A percentile compares a stretch with the other conserved stretches of the same genome.
Evolutionary conservation across 2,329 filamentous ascomycete species (phyloP).

Genomic region (Aspergillus brunneoviolaceus): DNA sequence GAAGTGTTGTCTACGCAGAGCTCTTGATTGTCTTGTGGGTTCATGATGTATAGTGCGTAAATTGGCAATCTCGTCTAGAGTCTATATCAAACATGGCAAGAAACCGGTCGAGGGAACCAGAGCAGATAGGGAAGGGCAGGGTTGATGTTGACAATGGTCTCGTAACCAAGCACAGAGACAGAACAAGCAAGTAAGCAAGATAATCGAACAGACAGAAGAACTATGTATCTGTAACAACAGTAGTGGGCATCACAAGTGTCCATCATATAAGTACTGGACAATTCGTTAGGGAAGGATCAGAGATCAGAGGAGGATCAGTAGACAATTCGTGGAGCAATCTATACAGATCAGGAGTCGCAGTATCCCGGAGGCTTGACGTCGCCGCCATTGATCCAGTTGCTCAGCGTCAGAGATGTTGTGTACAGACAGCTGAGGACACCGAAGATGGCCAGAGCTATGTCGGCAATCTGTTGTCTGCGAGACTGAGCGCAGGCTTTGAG

Average conservation of each 20-base stretch:
- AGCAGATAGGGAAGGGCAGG: background rate
- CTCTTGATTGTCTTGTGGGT: background rate
- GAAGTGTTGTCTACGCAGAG: no score
- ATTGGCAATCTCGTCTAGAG: conserved; percentile 7
- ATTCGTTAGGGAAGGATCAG: background rate
- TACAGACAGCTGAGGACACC: conserved; percentile 87
- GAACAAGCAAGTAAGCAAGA: background rate
- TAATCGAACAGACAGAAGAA: conserved; percentile 2
- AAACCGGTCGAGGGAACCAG: background rate
- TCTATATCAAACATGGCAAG: background rate
- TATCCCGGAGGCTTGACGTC: conserved; percentile 59
- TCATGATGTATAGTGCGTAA: background rate
- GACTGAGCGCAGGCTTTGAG: conserved; percentile 74
- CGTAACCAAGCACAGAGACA: background rate
- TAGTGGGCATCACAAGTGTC: conserved; percentile 9
- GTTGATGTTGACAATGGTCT: background rate
- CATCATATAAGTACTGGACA: conserved; percentile 11
- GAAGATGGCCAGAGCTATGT: conserved; percentile 76
- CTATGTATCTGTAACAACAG: conserved; percentile 3
- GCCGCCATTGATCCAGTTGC: conserved; percentile 73
- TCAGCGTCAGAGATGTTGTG: conserved; percentile 80
- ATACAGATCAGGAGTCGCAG: conserved; percentile 51
- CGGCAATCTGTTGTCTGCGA: conserved; percentile 65
- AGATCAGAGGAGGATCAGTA: background rate
- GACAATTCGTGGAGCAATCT: background rate